These are phyloP conservation scores for Ustilago crameri DNA, from an alignment of 1,284 basidiomycete genomes.

Conservation along the genomic window DNA sequence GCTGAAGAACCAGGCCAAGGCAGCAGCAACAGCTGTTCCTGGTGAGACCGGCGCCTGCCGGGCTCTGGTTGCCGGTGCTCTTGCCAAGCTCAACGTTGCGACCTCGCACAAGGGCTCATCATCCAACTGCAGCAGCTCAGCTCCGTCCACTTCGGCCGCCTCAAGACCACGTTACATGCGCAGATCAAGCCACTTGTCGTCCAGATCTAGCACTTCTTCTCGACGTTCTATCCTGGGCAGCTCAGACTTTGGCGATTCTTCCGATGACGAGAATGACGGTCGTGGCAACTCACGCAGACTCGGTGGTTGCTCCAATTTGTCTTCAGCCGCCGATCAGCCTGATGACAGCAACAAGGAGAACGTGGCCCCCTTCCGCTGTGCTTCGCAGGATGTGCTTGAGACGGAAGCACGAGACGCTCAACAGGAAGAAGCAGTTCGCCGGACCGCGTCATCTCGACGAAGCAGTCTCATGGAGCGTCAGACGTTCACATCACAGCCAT, in stretches of 20 bases:
- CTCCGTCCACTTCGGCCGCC: constrained; percentile 17
- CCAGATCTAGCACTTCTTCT: constrained; percentile 27
- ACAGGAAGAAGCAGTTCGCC: constrained; percentile 49
- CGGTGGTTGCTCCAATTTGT: constrained; percentile 48
- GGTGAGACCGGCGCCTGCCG: constrained; percentile 5
- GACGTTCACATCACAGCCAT: constrained; percentile 10
- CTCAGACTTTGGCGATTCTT: constrained; percentile 45
- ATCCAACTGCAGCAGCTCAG: constrained; percentile 10
- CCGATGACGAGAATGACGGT: constrained; percentile 44
- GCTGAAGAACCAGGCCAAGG: constrained; percentile 29
- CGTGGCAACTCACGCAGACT: constrained; percentile 20
- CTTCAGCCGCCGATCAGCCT: constrained; percentile 13
- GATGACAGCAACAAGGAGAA: constrained; percentile 68
- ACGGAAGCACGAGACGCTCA: constrained; percentile 46
- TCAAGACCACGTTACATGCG: constrained; percentile 23
- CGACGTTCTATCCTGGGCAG: constrained; percentile 44
- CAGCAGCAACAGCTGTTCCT: constrained; percentile 10
- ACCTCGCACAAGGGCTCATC: constrained; percentile 21
- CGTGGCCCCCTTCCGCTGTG: constrained; percentile 59
- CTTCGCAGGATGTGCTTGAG: constrained; percentile 35
- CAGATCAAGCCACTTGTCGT: constrained; percentile 25
- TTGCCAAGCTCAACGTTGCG: constrained; percentile 29
- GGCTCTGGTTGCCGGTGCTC: constrained; percentile 23
- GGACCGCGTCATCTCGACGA: constrained; percentile 40
- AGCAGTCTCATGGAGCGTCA: constrained; percentile 48